Evolutionary conservation across 2,329 filamentous ascomycete species (phyloP).

Genomic region (Leptosphaerulina australis): DNA sequence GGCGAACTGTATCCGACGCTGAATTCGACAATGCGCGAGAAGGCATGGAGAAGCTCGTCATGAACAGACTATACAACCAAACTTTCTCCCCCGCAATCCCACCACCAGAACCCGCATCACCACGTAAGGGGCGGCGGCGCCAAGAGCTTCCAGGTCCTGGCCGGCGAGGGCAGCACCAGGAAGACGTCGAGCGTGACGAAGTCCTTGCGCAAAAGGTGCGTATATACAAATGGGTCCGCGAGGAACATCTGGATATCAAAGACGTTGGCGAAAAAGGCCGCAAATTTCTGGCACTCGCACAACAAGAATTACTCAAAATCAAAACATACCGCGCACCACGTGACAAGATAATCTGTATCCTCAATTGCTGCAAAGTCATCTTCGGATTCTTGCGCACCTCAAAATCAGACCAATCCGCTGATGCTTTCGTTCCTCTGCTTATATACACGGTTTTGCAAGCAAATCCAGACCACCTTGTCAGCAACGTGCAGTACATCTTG

Average conservation of each 20-base stretch:
- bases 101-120: conserved; percentile 75
- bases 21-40: conserved; percentile 98
- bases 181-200: conserved; percentile 95
- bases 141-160: conserved; percentile 69
- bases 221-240: conserved; percentile 93
- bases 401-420: conserved; percentile 91
- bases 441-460: conserved; percentile 96
- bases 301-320: conserved; percentile 95
- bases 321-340: conserved; percentile 95
- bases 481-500: conserved; percentile 97
- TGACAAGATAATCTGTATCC: conserved; percentile 97
- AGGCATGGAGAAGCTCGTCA: conserved; percentile 99
- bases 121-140: conserved; percentile 70
- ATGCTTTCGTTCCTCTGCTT: conserved; percentile 87
- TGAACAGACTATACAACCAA: conserved; percentile 95
- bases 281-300: conserved; percentile 85
- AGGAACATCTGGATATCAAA: conserved; percentile 92
- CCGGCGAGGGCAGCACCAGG: conserved; percentile 92
- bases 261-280: conserved; percentile 82
- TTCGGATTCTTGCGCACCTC: conserved; percentile 92
- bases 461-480: conserved; percentile 93
- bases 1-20: conserved; percentile 91
- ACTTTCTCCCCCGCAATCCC: conserved; percentile 96
- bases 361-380: conserved; percentile 99
- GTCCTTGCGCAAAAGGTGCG: conserved; percentile 95